Conservation (phyloP, 2,329 filamentous ascomycete species). For the Alternaria postmessia region DNA sequence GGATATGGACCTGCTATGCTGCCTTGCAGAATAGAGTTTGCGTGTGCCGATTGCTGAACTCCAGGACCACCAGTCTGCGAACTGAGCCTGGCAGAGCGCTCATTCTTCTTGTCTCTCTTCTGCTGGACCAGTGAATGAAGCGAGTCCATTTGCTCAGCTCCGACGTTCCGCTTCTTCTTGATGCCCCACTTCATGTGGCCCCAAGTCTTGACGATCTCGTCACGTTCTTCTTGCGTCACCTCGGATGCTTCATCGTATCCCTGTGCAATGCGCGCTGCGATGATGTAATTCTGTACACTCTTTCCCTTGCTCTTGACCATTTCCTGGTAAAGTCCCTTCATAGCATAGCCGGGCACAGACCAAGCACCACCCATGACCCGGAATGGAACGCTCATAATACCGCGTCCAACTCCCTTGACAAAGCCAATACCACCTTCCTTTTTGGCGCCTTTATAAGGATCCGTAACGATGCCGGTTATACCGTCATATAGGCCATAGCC, state of each 20-base stretch:
- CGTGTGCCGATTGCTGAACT: conserved; percentile 28
- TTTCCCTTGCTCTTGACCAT: conserved; percentile 74
- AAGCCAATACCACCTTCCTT: conserved; percentile 73
- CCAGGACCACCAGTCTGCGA: conserved; percentile 13
- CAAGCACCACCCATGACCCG: conserved; percentile 76
- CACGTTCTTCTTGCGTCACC: conserved; percentile 66
- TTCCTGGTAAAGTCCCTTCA: conserved; percentile 83
- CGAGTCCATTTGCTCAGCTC: conserved; percentile 59
- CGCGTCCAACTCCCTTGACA: conserved; percentile 82
- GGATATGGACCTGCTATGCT: conserved; percentile 27
- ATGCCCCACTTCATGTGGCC: conserved; percentile 67
- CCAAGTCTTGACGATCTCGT: conserved; percentile 72
- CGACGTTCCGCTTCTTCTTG: conserved; percentile 63
- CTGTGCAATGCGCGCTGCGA: conserved; percentile 77
- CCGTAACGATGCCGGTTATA: conserved; percentile 79
- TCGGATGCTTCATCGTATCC: conserved; percentile 71
- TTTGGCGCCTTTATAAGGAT: conserved; percentile 74
- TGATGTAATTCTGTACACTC: conserved; percentile 80
- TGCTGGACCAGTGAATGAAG: conserved; percentile 55
- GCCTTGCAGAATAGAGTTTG: conserved; percentile 20
- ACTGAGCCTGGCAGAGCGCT: conserved; percentile 41
- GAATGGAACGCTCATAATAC: conserved; percentile 79
- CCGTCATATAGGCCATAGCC: conserved; percentile 82
- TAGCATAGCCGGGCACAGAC: conserved; percentile 78
- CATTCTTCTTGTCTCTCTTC: conserved; percentile 44